Evolutionary conservation across 352 stramenopile species (phyloP).

Genomic region (Globisporangium acanthophoron): DNA sequence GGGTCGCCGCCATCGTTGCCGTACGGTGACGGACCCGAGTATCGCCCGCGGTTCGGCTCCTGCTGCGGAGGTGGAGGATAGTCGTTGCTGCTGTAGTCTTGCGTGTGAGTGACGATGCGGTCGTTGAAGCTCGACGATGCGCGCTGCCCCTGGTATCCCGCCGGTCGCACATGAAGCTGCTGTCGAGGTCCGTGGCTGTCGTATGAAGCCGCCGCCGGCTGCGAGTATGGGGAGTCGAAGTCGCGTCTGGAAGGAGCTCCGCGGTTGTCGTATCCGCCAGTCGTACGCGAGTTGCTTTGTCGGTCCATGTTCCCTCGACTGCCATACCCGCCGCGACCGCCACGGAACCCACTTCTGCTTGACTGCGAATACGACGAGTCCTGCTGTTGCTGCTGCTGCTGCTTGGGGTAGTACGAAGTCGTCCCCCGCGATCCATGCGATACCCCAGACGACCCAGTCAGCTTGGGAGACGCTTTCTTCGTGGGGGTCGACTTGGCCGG

Average conservation of each 20-base stretch:
- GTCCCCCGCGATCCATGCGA: neutral
- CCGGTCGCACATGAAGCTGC: constrained; percentile 8
- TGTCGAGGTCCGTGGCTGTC: constrained; percentile 6
- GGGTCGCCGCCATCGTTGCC: neutral
- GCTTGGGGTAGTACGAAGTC: neutral
- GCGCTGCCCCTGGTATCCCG: constrained; percentile 3
- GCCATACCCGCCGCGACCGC: constrained; percentile 2
- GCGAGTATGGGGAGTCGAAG: constrained; percentile 1
- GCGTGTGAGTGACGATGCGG: constrained; percentile 5
- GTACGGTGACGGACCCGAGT: constrained; percentile 4
- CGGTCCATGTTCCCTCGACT: constrained; percentile 2
- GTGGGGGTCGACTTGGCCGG: neutral
- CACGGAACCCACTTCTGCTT: constrained; percentile 8
- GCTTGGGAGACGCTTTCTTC: constrained; percentile 3
- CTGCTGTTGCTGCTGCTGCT: constrained; percentile 3
- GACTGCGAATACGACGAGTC: constrained; percentile 5
- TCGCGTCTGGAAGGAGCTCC: constrained; percentile 3
- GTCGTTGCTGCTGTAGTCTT: constrained; percentile 9
- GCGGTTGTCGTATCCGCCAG: neutral
- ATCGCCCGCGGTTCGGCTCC: constrained; percentile 2
- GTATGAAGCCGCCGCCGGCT: neutral
- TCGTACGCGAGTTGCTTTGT: constrained; percentile 6
- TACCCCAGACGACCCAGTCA: neutral
- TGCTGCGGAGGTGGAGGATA: constrained; percentile 4
- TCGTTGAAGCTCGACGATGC: constrained; percentile 5